Base-by-base conservation (phyloP, 441 rosid species). In the Codiaeum variegatum region DNA sequence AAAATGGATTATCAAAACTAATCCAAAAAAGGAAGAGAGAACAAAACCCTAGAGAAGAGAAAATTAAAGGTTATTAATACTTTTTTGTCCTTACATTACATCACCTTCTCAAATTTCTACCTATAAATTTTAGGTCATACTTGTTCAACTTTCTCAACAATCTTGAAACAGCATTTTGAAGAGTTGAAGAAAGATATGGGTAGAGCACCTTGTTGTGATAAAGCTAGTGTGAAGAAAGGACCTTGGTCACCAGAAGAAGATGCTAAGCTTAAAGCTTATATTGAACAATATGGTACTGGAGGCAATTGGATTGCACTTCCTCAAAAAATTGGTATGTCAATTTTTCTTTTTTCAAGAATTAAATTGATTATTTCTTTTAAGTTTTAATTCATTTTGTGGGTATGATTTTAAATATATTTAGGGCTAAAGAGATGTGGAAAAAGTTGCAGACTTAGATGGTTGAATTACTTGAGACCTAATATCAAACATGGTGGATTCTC, bases 301-400 rank as follows among this genome's bases (percentile, higher is more conserved):
- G 92, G 92, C 77, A 94, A 94, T 76, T 94, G 98, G 97, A 94
- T 94, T 79, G 98, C 98, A 46, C 97, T 94, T 74, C 97, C 98
- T 79, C 98, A 94, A 71, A 94, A 94, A 80, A 87, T 94, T 69
- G 98, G 98, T 94, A 90, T 11, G 32, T 11, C 60, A 32, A 6
- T 16, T 18, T 36, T 24, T 71, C 0, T 62, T 67, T 42, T 24
- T 70, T 19, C 18, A 26, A 23, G 49, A n/a, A 5, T 34, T 9
- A 5, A 28, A 8, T 32, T 49, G 31, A 44, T 52, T 58, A 3
- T 58, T 28, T 67, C 13, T 67, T n/a, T n/a, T n/a, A n/a, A n/a
- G n/a, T 38, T 75, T 15, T 64, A 11, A 34, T 44, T 62, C 28
- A 4, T 63, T 47, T 34, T 28, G 1, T n/a, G 28, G 13, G 21